Evolutionary conservation across 2,329 filamentous ascomycete genomes (phyloP), one percentile per base, ranked within the genome.

Genomic region (Colletotrichum liriopes): DNA sequence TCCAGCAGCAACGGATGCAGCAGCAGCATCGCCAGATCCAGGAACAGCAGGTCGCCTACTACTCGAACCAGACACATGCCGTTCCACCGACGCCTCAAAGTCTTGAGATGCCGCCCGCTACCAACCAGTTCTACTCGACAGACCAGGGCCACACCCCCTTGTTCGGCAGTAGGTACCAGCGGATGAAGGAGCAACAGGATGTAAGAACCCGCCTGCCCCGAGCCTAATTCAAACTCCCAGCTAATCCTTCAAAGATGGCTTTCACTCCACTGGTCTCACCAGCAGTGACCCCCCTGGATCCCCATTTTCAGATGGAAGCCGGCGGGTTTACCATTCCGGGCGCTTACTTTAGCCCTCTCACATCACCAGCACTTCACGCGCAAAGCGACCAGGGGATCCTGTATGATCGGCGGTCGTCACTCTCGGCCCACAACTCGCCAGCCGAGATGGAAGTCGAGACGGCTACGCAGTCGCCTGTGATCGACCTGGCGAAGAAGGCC

Each of bases 251-350:
- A 32, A 77, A 93, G 90, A 91, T 94, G 88, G 86, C 91, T 12
- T 95, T 95, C 78, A 96, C 93, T 2, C 94, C 94, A 0, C 87
- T 96, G 39, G 93, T 94, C 14, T 95, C 94, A 23, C 94, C 94
- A n/a, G 94, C 93, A 5, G 93, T 96, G 54, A 95, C 93, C 2
- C 93, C 94, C 29, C 86, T 95, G 62, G 94, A 95, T 77, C 86
- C 89, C 52, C 90, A 92, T 74, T 94, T 94, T 78, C 86, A 88
- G 56, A 84, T 89, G 72, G 88, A 91, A 32, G 82, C 82, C 41
- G 84, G 85, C 59, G 84, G 85, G 55, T 94, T 90, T 76, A 87
- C 89, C 7, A 86, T 93, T 4, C 91, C 92, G 0, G 89, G 89
- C 45, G 89, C 93, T 43, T 96, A 95, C 82, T 95, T 96, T 80